Percentiles rank a stretch among this genome's conserved stretches.
phyloP scores from a whole-genome alignment of 2,329 filamentous ascomycete species.

The Trichoderma arundinaceum region DNA sequence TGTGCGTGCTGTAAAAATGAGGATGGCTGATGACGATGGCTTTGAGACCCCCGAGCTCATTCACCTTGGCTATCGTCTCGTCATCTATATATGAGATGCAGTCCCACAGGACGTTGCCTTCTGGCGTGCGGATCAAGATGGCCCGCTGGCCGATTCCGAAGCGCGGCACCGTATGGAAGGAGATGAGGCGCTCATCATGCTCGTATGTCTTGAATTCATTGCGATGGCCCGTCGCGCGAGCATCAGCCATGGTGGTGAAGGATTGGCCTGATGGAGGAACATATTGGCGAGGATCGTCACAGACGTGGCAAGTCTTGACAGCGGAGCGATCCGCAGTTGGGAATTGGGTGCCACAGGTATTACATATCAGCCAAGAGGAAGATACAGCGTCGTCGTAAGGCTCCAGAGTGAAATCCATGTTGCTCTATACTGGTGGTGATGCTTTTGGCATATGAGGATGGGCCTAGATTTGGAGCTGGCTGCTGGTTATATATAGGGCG shows the following conservation, averaged over 20 bases:
- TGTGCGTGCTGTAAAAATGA: constrained; percentile 80
- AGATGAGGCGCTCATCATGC: constrained; percentile 52
- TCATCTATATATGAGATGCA: constrained; percentile 72
- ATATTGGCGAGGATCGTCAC: constrained; percentile 75
- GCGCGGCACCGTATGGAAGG: constrained; percentile 59
- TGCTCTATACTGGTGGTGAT: neutral
- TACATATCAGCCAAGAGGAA: constrained; percentile 60
- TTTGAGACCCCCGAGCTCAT: constrained; percentile 65
- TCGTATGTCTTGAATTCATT: constrained; percentile 60
- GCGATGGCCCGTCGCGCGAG: constrained; percentile 43
- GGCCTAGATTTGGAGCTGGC: neutral
- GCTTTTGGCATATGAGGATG: neutral
- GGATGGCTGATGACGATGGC: constrained; percentile 81
- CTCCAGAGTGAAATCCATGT: constrained; percentile 31
- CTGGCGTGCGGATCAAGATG: constrained; percentile 67
- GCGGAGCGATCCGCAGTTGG: constrained; percentile 49
- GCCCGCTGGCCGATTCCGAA: constrained; percentile 78
- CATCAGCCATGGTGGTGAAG: constrained; percentile 64
- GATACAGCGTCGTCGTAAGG: constrained; percentile 26
- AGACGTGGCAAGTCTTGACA: constrained; percentile 68
- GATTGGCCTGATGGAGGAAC: constrained; percentile 63
- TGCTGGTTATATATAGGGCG: constrained; percentile 6
- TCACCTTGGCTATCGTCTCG: constrained; percentile 64
- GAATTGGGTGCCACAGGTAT: constrained; percentile 72
- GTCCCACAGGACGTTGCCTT: constrained; percentile 81